Percentiles rank a stretch among this genome's conserved stretches.
Conservation (phyloP, 1,284 basidiomycete species). For the Tausonia pullulans region DNA sequence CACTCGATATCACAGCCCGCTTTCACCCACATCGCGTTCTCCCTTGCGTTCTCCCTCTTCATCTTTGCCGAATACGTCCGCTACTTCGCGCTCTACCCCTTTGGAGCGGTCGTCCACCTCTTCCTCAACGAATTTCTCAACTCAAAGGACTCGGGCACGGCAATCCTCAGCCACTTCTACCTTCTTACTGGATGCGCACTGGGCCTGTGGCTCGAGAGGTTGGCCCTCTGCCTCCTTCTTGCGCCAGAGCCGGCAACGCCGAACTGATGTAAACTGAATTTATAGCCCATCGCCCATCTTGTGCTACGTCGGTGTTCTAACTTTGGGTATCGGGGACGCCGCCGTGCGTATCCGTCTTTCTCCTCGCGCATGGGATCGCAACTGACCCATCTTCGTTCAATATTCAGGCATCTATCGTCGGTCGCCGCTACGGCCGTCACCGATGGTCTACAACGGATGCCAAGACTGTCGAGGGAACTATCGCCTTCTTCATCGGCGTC, state of each 20-base stretch:
- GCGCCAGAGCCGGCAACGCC: background rate
- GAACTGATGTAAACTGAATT: background rate
- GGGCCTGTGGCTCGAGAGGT: conserved; percentile 89
- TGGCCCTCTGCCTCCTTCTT: background rate
- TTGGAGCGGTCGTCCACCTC: conserved; percentile 84
- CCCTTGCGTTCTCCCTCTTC: conserved; percentile 82
- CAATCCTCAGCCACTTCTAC: conserved; percentile 95
- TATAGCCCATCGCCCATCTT: conserved; percentile 56
- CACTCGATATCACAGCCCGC: conserved; percentile 55
- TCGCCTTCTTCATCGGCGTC: conserved; percentile 68
- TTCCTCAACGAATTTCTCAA: conserved; percentile 98
- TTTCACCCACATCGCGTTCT: conserved; percentile 89
- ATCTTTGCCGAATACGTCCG: conserved; percentile 93
- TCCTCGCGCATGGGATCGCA: background rate
- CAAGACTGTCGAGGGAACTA: conserved; percentile 86
- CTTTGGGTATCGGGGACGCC: conserved; percentile 87
- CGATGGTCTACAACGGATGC: conserved; percentile 71
- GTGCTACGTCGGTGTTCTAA: conserved; percentile 79
- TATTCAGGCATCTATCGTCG: conserved; percentile 74
- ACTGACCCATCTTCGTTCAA: background rate
- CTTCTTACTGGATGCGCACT: conserved; percentile 88
- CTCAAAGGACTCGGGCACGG: conserved; percentile 87
- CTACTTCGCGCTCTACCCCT: conserved; percentile 95
- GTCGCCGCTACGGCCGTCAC: conserved; percentile 64
- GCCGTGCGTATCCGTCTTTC: conserved; percentile 44